Percentiles rank a stretch among this genome's conserved stretches.
phyloP scores from a whole-genome alignment of 768 basidiomycete genomes.

The Pholiota molesta region DNA sequence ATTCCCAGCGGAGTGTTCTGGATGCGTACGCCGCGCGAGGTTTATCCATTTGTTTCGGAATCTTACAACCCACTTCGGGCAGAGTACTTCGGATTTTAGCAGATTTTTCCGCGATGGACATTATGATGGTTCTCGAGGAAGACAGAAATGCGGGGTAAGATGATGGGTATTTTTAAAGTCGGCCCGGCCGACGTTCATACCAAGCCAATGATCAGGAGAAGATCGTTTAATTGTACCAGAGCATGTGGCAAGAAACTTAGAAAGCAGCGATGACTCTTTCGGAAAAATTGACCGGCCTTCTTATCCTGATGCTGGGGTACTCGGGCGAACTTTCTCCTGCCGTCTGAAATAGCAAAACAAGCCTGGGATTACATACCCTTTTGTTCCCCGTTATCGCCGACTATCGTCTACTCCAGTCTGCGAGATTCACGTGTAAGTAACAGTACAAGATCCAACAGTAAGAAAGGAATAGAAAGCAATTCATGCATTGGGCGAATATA shows the following conservation, averaged over 20 bases:
- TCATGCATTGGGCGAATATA: no score
- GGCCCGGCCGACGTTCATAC: slow-evolving; percentile 2
- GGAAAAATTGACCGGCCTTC: neutral
- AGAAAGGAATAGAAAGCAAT: no score
- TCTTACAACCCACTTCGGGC: slow-evolving; percentile 11
- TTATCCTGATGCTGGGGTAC: neutral
- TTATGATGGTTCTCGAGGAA: slow-evolving; percentile 14
- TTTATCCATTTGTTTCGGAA: slow-evolving; percentile 18
- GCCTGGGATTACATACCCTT: no score
- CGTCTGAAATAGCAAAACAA: no score
- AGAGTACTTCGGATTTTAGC: slow-evolving; percentile 21
- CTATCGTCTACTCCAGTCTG: no score
- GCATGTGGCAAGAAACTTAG: neutral
- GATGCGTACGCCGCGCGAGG: slow-evolving; percentile 9
- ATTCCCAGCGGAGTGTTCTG: neutral
- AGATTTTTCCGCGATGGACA: slow-evolving; percentile 16
- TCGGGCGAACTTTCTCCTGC: no score
- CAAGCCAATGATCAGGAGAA: slow-evolving; percentile 1
- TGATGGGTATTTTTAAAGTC: slow-evolving; percentile 9
- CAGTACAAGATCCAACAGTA: no score
- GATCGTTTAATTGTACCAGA: neutral
- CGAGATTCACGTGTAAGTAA: no score
- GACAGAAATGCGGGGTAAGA: slow-evolving; percentile 20
- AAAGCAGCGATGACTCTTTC: neutral
- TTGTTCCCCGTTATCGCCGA: no score